Base-by-base conservation (phyloP, 2,329 filamentous ascomycete species). In the Thyridium curvatum region DNA sequence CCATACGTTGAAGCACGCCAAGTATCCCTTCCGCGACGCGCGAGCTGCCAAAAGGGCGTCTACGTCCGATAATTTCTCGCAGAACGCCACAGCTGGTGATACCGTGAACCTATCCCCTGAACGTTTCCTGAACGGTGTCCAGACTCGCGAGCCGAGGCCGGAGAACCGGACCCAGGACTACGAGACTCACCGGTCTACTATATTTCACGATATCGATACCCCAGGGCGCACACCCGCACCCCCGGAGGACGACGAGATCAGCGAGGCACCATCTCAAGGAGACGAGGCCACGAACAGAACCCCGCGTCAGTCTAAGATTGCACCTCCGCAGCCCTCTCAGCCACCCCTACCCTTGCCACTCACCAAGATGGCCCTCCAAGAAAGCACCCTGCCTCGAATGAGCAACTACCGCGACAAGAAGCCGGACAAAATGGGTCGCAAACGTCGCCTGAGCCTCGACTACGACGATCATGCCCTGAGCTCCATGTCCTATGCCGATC, bases 381-480 rank as follows among this genome's bases (percentile, higher is more conserved):
- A 51, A 10, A 49, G 45, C 36, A 46, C 46, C 2, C 34, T 49
- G 5, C 41, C 48, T 3, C 45, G 46, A 16, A 32, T 34, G 18
- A 37, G 35, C 16, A 37, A 10, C 21, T 26, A 26, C 10, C 21
- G 21, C 21, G 21, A 26, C 21, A 26, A 26, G 21, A 26, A 26
- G 21, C 21, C 21, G 10, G 21, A 26, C 21, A 26, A 26, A 9
- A 37, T 30, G 16, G 37, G 34, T 50, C 70, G 67, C 39, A 69
- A 72, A 28, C 62, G 65, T 12, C 64, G 60, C 3, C 56, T 55
- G 29, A 69, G 61, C 41, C 61, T 66, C 21, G 76, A 80, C 51
- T 80, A 80, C 46, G 72, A 78, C 43, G 76, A 80, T 51, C 66
- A 47, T 32, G 62, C 66, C 31, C 61, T 80, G n/a, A 64, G 65